Conservation (phyloP, 345 rosid species). For the Eucalyptus polybractea region DNA sequence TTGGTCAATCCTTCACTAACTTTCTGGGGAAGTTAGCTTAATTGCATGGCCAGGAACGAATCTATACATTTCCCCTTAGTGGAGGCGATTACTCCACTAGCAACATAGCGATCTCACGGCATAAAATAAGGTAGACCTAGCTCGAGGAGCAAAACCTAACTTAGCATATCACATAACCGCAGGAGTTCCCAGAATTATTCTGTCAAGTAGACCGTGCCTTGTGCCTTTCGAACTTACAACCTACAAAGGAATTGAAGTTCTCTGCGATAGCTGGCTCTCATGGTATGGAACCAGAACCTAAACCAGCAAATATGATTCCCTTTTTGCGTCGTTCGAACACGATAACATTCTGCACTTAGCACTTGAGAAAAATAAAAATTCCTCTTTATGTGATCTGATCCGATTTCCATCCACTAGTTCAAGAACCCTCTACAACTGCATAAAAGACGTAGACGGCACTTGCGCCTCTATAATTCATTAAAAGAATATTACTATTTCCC, state of each 20-base stretch:
- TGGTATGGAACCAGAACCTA: background rate
- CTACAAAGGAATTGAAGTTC: background rate
- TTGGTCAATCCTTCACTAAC: too few relatives aligned
- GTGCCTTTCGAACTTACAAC: background rate
- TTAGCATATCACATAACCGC: background rate
- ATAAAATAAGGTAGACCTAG: background rate
- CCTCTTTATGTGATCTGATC: background rate
- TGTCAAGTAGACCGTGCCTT: background rate
- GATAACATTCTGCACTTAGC: background rate
- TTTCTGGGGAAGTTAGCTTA: too few relatives aligned
- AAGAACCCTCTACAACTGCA: background rate
- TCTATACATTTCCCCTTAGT: too few relatives aligned
- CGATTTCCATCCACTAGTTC: slow-evolving; percentile 10
- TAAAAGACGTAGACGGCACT: slow-evolving; percentile 8
- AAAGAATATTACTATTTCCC: background rate
- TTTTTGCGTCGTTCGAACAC: background rate
- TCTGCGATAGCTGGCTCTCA: background rate
- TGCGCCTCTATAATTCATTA: background rate
- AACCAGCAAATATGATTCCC: background rate
- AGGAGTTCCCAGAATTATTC: background rate
- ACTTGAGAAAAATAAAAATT: background rate
- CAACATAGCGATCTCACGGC: too few relatives aligned
- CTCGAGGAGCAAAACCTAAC: background rate
- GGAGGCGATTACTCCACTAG: too few relatives aligned
- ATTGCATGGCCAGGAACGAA: too few relatives aligned